These are phyloP conservation scores for Hericium alpestre DNA, from an alignment of 768 basidiomycete species.

Conservation along the genomic window DNA sequence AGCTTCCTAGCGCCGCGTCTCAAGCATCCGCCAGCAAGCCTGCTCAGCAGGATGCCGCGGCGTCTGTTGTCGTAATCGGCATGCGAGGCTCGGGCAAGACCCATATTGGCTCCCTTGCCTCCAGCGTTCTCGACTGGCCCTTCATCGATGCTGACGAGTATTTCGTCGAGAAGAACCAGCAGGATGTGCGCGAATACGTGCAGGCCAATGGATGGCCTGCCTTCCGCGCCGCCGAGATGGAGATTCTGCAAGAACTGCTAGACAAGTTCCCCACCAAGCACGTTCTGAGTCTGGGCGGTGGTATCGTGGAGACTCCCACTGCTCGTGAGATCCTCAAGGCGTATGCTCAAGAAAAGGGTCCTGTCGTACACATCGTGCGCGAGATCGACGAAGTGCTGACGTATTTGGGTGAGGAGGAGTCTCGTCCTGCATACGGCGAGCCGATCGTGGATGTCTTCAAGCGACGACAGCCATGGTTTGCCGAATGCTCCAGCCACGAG, in stretches of 20 bases:
- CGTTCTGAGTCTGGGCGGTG: slow-evolving; percentile 87
- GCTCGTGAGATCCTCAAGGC: slow-evolving; percentile 63
- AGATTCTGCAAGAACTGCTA: slow-evolving; percentile 59
- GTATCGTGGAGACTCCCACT: slow-evolving; percentile 78
- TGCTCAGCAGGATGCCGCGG: slow-evolving; percentile 23
- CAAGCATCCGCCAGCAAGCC: slow-evolving; percentile 33
- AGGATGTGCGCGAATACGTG: slow-evolving; percentile 67
- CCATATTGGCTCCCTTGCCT: slow-evolving; percentile 72
- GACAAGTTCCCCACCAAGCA: slow-evolving; percentile 42
- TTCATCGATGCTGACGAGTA: slow-evolving; percentile 78
- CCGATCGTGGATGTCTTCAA: slow-evolving; percentile 73
- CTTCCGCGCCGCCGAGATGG: slow-evolving; percentile 75
- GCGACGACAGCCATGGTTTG: slow-evolving; percentile 80
- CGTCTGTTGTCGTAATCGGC: slow-evolving; percentile 73
- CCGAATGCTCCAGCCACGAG: slow-evolving; percentile 69
- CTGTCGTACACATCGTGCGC: slow-evolving; percentile 78
- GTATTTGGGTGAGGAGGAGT: slow-evolving; percentile 67
- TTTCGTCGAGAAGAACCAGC: slow-evolving; percentile 56
- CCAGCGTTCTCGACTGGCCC: slow-evolving; percentile 58
- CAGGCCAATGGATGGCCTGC: slow-evolving; percentile 76
- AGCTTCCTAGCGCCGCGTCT: slow-evolving; percentile 39
- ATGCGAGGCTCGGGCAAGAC: slow-evolving; percentile 98
- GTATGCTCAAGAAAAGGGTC: slow-evolving; percentile 46
- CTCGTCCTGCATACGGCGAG: slow-evolving; percentile 85
- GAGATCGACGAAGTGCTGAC: slow-evolving; percentile 71